A percentile compares a stretch with the other conserved stretches of the same genome.
Evolutionary conservation across 1,139 yeast species (phyloP).

Genomic region (Saccharomyces hybrid): DNA sequence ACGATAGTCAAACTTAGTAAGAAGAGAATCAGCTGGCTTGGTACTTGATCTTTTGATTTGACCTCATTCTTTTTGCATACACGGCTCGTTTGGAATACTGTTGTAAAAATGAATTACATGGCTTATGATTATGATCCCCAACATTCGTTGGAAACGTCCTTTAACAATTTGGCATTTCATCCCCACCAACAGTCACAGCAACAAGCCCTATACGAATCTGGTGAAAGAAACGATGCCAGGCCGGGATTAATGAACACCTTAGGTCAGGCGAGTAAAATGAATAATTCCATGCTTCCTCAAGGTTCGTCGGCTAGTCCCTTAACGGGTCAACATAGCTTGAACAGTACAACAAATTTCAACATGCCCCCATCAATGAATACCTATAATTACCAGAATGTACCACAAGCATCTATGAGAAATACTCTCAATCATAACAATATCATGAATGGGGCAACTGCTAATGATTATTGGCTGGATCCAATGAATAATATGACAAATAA

Average conservation of each 20-base stretch:
- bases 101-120: conserved; percentile 7
- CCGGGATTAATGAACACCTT: not conserved
- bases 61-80: not conserved
- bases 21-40: not conserved
- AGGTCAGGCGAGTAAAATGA: not conserved
- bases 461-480: conserved; percentile 1
- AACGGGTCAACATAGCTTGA: not conserved
- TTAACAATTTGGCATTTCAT: conserved; percentile 7
- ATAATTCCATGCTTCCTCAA: not conserved
- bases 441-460: conserved; percentile 1
- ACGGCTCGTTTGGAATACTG: not conserved
- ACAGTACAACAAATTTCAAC: not conserved
- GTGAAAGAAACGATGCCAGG: not conserved
- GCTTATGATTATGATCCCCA: conserved; percentile 12
- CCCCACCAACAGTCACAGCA: conserved; percentile 7
- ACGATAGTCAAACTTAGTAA: not conserved
- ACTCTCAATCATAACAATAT: not conserved
- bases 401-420: not conserved
- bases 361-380: not conserved
- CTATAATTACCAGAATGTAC: not conserved
- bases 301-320: not conserved
- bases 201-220: conserved; percentile 8
- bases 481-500: not conserved
- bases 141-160: conserved; percentile 9
- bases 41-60: not conserved